These are phyloP conservation scores for Hirsutella rhossiliensis DNA, from an alignment of 2,329 filamentous ascomycete genomes.

Conservation along the genomic window DNA sequence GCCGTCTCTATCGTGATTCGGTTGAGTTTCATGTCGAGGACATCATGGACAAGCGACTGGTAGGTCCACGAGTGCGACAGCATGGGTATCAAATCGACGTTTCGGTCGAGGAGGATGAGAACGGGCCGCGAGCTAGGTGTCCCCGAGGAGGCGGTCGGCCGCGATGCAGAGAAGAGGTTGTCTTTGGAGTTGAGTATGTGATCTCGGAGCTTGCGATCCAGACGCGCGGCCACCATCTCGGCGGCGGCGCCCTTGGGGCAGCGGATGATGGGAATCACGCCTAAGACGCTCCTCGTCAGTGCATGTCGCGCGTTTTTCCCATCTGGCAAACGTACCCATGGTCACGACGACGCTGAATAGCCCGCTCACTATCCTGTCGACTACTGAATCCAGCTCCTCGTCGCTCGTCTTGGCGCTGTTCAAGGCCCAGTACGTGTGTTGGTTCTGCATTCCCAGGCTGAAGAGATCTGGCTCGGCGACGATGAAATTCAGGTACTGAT, in stretches of 20 bases:
- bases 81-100: conserved; percentile 94
- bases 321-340: conserved; percentile 56
- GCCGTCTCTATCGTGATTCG: conserved; percentile 86
- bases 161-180: conserved; percentile 73
- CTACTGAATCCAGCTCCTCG: conserved; percentile 72
- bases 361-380: conserved; percentile 88
- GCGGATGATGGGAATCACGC: conserved; percentile 86
- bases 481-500: conserved; percentile 96
- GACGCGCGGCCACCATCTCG: conserved; percentile 85
- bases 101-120: conserved; percentile 86
- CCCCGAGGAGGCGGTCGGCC: conserved; percentile 39
- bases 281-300: conserved; percentile 25
- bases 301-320: background rate
- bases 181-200: conserved; percentile 97
- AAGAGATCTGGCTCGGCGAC: conserved; percentile 94
- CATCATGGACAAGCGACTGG: conserved; percentile 67
- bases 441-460: conserved; percentile 83
- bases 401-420: conserved; percentile 89
- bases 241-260: conserved; percentile 88
- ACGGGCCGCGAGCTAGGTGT: conserved; percentile 72
- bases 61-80: conserved; percentile 83
- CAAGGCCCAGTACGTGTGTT: conserved; percentile 86
- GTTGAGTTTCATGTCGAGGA: conserved; percentile 56
- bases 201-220: conserved; percentile 90
- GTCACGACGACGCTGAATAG: conserved; percentile 98